These are phyloP conservation scores for Lipomyces yamanashiensis DNA, from an alignment of 805 yeast genomes.

Conservation along the genomic window DNA sequence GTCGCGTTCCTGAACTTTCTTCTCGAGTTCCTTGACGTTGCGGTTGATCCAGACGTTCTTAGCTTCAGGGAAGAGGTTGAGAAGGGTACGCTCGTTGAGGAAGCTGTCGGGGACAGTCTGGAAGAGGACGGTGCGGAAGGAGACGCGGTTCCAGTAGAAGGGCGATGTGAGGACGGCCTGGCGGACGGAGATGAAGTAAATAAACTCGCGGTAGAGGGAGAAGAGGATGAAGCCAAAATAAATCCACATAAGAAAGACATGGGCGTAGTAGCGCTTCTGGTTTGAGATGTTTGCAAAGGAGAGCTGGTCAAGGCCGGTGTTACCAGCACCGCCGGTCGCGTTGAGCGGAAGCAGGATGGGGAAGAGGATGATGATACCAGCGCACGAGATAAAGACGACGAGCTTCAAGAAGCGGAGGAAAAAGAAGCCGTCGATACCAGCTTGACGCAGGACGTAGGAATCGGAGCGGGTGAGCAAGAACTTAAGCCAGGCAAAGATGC, in stretches of 20 bases:
- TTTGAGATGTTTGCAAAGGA: constrained; percentile 77
- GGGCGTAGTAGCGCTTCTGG: constrained; percentile 77
- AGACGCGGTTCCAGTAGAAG: constrained; percentile 69
- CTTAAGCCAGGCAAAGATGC: constrained; percentile 70
- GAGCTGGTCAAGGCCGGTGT: constrained; percentile 72
- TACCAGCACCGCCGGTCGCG: constrained; percentile 62
- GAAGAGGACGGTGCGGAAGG: constrained; percentile 81
- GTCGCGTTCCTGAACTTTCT: constrained; percentile 63
- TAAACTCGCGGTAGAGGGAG: constrained; percentile 80
- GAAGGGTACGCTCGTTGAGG: constrained; percentile 71
- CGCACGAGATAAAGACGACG: constrained; percentile 57
- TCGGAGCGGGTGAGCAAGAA: constrained; percentile 70
- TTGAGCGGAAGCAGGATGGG: constrained; percentile 83
- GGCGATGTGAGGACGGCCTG: constrained; percentile 82
- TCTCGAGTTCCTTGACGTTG: constrained; percentile 58
- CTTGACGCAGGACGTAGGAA: constrained; percentile 76
- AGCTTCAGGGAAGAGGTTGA: constrained; percentile 80
- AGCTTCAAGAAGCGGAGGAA: constrained; percentile 77
- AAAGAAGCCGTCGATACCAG: constrained; percentile 94
- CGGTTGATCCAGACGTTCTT: constrained; percentile 81
- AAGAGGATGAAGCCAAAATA: constrained; percentile 73
- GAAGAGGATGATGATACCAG: constrained; percentile 60
- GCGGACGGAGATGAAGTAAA: constrained; percentile 74
- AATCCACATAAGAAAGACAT: constrained; percentile 78
- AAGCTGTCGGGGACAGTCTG: constrained; percentile 80